Base-by-base conservation (phyloP, 257 asterid genomes). In the Fraxinus excelsior region DNA sequence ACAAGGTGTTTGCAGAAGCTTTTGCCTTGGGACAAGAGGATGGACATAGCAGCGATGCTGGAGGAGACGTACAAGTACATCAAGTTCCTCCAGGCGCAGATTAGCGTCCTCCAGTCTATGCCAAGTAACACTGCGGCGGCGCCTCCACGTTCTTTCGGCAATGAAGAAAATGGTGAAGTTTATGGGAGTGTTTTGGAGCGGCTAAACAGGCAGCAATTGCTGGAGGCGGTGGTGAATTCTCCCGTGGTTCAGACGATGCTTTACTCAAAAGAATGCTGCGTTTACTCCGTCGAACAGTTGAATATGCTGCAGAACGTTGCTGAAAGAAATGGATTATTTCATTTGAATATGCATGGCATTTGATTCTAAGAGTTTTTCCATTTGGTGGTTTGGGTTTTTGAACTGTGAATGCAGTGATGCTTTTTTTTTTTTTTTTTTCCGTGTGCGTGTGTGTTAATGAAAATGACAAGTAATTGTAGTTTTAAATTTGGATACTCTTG, bases 31-130 rank as follows among this genome's bases (percentile, higher is more conserved):
- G 91, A 84, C 23, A 76, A 35, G 77, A 88, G 84, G 40, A 88
- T 89, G 96, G 95, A 91, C 84, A 89, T 75, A 79, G 91, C 91
- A 78, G 88, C 90, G 10, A 87, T 89, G 82, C 85, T 91, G 44
- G 97, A 89, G 78, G 94, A 92, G 89, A 86, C 95, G 72, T 86
- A 83, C 87, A 91, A 87, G 81, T 93, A 93, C 86, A 85, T 93
- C 82, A 84, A 78, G 69, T 90, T 91, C 80, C 93, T 93, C 68
- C 87, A 88, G 87, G 96, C 95, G 85, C 97, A 93, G 78, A 76
- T 88, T 31, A 82, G 83, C 76, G 89, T 80, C 12, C 91, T 93
- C 46, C 86, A 85, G 82, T 80, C 80, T 46, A 93, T 93, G 98
- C 97, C 98, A 2, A 42, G 4, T 3, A 23, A 16, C 19, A 70